Evolutionary conservation across 2,329 filamentous ascomycete genomes (phyloP).

Genomic region (Aspergillus viridinutans): DNA sequence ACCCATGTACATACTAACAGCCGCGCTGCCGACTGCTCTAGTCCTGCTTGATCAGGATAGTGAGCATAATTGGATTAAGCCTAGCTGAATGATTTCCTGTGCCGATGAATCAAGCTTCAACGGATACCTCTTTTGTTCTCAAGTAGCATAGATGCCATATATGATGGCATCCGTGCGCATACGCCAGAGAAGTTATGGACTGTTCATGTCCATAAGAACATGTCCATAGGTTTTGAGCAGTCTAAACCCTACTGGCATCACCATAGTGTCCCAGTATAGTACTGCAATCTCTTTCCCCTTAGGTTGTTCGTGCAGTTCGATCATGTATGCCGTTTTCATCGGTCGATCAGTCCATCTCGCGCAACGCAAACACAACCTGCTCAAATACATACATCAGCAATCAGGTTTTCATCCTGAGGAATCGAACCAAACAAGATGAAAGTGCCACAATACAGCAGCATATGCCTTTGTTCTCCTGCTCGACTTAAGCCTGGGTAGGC

Average conservation of each 20-base stretch:
- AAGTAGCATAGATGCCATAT: not conserved
- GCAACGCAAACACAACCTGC: too few relatives aligned
- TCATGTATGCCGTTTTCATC: too few relatives aligned
- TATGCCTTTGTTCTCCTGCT: too few relatives aligned
- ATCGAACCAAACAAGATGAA: too few relatives aligned
- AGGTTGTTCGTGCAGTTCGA: not conserved
- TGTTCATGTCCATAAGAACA: not conserved
- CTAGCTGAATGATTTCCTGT: not conserved
- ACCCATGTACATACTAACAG: not conserved
- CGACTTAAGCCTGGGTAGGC: too few relatives aligned
- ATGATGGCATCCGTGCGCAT: not conserved
- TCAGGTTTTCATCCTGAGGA: too few relatives aligned
- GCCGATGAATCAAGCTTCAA: not conserved
- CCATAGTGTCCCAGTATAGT: too few relatives aligned
- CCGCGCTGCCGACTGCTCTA: not conserved
- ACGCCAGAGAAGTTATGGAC: not conserved
- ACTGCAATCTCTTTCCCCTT: not conserved
- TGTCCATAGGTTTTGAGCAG: not conserved
- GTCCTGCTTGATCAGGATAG: not conserved
- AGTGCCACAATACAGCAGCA: too few relatives aligned
- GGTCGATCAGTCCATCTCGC: too few relatives aligned
- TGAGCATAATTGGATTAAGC: not conserved
- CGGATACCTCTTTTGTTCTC: not conserved
- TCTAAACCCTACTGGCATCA: too few relatives aligned
- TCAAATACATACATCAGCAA: too few relatives aligned